Evolutionary conservation across 2,329 filamentous ascomycete genomes (phyloP).

Genomic region (Keithomyces neogunnii): DNA sequence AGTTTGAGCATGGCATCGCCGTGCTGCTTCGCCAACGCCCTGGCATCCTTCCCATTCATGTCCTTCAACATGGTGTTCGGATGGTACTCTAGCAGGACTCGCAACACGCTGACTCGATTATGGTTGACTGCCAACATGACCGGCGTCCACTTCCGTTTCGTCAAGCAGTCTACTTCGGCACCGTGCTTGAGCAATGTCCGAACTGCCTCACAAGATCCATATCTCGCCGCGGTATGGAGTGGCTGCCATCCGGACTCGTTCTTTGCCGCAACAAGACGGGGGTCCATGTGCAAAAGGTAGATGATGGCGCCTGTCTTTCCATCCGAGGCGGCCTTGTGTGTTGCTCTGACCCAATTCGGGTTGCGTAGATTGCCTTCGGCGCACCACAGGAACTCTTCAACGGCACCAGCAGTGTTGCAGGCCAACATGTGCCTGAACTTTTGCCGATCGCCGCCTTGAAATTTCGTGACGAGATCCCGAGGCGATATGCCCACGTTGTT

Average conservation of each 20-base stretch:
- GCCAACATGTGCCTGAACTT: neutral
- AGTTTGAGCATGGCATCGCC: neutral
- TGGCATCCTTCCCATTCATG: neutral
- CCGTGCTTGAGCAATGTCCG: conserved; percentile 6
- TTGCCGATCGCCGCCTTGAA: neutral
- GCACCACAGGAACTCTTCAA: neutral
- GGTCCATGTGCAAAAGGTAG: conserved; percentile 5
- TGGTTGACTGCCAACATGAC: conserved; percentile 9
- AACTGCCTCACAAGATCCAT: conserved; percentile 1
- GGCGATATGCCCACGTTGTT: conserved; percentile 3
- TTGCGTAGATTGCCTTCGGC: neutral
- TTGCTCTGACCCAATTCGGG: neutral
- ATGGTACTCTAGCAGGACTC: neutral
- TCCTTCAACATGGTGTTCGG: neutral
- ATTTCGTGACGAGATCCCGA: neutral
- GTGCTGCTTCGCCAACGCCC: neutral
- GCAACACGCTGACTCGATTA: conserved; percentile 1
- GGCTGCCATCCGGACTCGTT: conserved; percentile 6
- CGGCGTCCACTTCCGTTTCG: conserved; percentile 7
- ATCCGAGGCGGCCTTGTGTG: neutral
- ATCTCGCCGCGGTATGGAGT: conserved; percentile 7
- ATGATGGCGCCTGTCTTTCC: neutral
- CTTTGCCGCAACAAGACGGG: conserved; percentile 1
- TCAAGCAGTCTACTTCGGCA: conserved; percentile 6
- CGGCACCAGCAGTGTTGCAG: neutral